Percentiles rank a stretch among this genome's conserved stretches.
Evolutionary conservation across 257 asterid genomes (phyloP).

Genomic region (Solanum ossicruentum): DNA sequence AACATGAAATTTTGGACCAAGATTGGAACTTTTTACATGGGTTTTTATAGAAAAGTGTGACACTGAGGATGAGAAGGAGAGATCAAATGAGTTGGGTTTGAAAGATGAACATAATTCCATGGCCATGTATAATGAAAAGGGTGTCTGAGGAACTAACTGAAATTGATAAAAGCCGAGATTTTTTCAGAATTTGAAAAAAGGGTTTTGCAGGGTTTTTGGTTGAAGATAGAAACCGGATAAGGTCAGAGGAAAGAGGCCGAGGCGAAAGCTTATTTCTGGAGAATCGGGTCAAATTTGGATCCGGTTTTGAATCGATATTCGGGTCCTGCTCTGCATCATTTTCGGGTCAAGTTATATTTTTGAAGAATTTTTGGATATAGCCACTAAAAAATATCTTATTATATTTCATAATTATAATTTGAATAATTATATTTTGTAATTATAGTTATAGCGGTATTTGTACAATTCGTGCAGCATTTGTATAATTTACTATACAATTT

Average conservation of each 20-base stretch:
- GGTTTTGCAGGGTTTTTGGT: conserved; percentile 42
- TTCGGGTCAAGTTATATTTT: neutral
- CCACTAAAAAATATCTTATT: too few relatives aligned
- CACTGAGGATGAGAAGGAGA: conserved; percentile 62
- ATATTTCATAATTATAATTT: too few relatives aligned
- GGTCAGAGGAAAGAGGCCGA: neutral
- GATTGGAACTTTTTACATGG: conserved; percentile 33
- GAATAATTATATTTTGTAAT: too few relatives aligned
- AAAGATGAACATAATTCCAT: conserved; percentile 74
- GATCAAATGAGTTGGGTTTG: conserved; percentile 37
- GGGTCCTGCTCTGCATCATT: neutral
- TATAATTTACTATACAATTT: too few relatives aligned
- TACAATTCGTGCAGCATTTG: too few relatives aligned
- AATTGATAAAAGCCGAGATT: neutral
- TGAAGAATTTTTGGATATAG: too few relatives aligned
- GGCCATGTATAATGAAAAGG: neutral
- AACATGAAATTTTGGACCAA: conserved; percentile 12
- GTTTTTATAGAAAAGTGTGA: conserved; percentile 48
- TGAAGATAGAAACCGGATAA: conserved; percentile 16
- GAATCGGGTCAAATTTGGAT: neutral
- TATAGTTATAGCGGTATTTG: too few relatives aligned
- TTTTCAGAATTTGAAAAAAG: conserved; percentile 10
- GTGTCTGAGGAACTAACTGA: neutral
- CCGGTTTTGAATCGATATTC: neutral
- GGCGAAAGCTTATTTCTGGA: neutral